Conservation (phyloP, 2,329 filamentous ascomycete genomes). For the Epichloe amarillans region DNA sequence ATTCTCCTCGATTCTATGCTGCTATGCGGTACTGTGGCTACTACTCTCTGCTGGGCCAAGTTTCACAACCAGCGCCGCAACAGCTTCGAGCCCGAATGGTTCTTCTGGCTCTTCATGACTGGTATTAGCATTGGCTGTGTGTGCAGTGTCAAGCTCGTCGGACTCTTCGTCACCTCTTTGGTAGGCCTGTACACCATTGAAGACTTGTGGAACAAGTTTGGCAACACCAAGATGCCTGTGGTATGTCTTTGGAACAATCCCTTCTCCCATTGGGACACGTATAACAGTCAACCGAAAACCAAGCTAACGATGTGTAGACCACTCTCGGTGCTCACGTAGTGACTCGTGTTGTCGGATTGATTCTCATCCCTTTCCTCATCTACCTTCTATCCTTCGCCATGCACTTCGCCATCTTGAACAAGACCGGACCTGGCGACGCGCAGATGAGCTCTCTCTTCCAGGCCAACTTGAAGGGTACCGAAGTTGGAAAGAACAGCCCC, state of each 20-base stretch:
- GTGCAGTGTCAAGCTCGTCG: constrained; percentile 97
- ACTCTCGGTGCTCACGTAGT: constrained; percentile 65
- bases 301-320: constrained; percentile 18
- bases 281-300: neutral
- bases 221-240: constrained; percentile 80
- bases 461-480: constrained; percentile 84
- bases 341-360: constrained; percentile 73
- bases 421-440: constrained; percentile 91
- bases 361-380: constrained; percentile 75
- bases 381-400: constrained; percentile 94
- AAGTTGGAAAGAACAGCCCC: constrained; percentile 88
- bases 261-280: neutral
- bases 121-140: constrained; percentile 95
- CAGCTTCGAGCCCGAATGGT: constrained; percentile 87
- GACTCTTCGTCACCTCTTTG: constrained; percentile 86
- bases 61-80: constrained; percentile 81
- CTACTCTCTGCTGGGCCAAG: constrained; percentile 91
- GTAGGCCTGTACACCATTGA: constrained; percentile 93
- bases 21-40: constrained; percentile 95
- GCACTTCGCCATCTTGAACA: constrained; percentile 88
- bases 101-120: constrained; percentile 83
- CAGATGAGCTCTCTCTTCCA: constrained; percentile 99
- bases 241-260: constrained; percentile 28
- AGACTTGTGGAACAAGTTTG: constrained; percentile 97
- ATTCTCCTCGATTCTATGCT: constrained; percentile 63